A percentile compares a stretch with the other conserved stretches of the same genome.
Evolutionary conservation across 345 rosid genomes (phyloP).

Genomic region (Brassica juncea): DNA sequence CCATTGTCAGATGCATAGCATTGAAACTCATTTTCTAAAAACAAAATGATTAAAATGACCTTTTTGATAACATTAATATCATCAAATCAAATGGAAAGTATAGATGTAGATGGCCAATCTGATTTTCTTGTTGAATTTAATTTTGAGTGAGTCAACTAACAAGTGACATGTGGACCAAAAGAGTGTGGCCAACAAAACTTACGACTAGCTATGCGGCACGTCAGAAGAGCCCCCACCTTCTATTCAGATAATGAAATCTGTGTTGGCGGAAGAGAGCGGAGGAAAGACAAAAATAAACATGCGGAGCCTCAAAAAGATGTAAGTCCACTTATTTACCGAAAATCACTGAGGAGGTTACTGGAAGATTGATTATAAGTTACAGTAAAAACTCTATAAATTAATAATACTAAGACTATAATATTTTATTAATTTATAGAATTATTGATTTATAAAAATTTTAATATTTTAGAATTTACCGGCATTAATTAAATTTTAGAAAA

Average conservation of each 20-base stretch:
- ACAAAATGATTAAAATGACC: background rate
- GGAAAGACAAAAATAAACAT: background rate
- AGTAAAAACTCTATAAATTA: too few species aligned
- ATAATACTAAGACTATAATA: too few species aligned
- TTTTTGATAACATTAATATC: background rate
- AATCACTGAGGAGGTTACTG: background rate
- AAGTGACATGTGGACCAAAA: background rate
- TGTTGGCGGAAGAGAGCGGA: background rate
- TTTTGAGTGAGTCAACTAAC: background rate
- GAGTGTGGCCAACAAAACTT: background rate
- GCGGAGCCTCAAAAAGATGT: background rate
- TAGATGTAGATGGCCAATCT: background rate
- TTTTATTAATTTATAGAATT: too few species aligned
- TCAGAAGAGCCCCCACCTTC: too few species aligned
- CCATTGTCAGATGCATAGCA: constrained; percentile 1
- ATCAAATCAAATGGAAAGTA: background rate
- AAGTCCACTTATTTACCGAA: background rate
- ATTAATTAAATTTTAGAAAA: too few species aligned
- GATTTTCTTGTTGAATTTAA: background rate
- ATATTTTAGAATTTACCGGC: too few species aligned
- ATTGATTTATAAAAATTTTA: too few species aligned
- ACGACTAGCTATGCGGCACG: too few species aligned
- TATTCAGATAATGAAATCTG: too few species aligned
- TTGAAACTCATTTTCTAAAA: constrained; percentile 19
- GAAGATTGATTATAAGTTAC: background rate